phyloP scores from a whole-genome alignment of 805 yeast species.

The Starmerella vaccinii region DNA sequence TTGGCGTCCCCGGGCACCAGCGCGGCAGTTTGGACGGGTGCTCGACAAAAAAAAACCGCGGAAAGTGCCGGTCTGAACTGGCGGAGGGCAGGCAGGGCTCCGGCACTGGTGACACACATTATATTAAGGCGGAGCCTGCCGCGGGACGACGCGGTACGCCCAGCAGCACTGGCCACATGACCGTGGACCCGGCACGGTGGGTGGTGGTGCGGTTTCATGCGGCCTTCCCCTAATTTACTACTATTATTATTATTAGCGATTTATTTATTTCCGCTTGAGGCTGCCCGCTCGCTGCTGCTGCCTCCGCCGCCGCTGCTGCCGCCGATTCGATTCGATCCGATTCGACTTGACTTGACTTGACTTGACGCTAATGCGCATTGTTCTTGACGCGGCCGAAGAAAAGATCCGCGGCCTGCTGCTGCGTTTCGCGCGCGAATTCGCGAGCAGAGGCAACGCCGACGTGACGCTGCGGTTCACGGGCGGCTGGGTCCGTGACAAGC shows the following conservation, averaged over 20 bases:
- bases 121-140: neutral
- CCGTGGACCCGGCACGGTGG: too few species aligned
- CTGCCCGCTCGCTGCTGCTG: neutral
- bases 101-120: neutral
- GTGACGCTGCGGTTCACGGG: slow-evolving; percentile 76
- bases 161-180: too few species aligned
- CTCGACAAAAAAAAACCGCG: neutral
- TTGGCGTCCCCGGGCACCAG: neutral
- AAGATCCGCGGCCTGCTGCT: slow-evolving; percentile 28
- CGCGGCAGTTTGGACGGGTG: neutral
- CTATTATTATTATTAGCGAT: too few species aligned
- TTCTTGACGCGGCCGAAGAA: slow-evolving; percentile 28
- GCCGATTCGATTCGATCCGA: neutral
- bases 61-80: too few species aligned
- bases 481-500: slow-evolving; percentile 96
- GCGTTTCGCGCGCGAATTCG: slow-evolving; percentile 27
- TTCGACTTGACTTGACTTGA: neutral
- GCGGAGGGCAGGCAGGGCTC: too few species aligned
- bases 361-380: slow-evolving; percentile 16
- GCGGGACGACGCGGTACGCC: neutral
- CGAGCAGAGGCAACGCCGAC: slow-evolving; percentile 17
- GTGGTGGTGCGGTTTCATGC: neutral
- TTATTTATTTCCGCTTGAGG: too few species aligned
- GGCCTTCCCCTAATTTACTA: too few species aligned
- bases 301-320: neutral